These are phyloP conservation scores for Aspergillus campestris DNA, from an alignment of 495 filamentous ascomycete species.

Conservation along the genomic window DNA sequence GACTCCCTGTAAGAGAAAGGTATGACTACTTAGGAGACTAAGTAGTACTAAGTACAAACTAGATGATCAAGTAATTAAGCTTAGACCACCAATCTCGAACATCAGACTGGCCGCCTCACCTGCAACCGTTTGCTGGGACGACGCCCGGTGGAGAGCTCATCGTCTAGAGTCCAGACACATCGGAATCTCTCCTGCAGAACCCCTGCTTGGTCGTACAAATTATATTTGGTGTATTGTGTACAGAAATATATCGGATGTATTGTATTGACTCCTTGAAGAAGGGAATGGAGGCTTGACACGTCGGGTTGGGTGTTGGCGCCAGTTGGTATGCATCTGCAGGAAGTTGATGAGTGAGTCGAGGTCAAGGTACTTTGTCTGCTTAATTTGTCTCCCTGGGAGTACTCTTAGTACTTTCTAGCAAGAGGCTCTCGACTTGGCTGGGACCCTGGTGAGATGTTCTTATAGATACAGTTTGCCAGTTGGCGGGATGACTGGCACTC, in stretches of 20 bases:
- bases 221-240: too few species aligned
- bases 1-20: neutral
- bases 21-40: too few species aligned
- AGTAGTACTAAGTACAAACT: neutral
- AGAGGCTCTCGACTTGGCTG: too few species aligned
- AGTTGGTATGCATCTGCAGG: constrained; percentile 11
- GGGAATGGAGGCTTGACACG: constrained; percentile 8
- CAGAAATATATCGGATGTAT: too few species aligned
- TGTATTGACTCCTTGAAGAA: too few species aligned
- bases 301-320: constrained; percentile 15
- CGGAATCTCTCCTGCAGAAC: neutral
- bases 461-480: too few species aligned
- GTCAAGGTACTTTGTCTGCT: neutral
- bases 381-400: constrained; percentile 1
- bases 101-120: constrained; percentile 14
- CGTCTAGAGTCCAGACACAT: constrained; percentile 3
- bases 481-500: too few species aligned
- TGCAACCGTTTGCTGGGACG: constrained; percentile 4
- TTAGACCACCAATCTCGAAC: constrained; percentile 4
- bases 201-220: too few species aligned
- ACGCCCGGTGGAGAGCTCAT: constrained; percentile 3
- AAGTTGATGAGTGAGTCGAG: neutral
- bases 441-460: too few species aligned
- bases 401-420: too few species aligned
- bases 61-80: neutral